These are phyloP conservation scores for Ganoderma leucocontextum DNA, from an alignment of 1,284 basidiomycete species.

Conservation along the genomic window DNA sequence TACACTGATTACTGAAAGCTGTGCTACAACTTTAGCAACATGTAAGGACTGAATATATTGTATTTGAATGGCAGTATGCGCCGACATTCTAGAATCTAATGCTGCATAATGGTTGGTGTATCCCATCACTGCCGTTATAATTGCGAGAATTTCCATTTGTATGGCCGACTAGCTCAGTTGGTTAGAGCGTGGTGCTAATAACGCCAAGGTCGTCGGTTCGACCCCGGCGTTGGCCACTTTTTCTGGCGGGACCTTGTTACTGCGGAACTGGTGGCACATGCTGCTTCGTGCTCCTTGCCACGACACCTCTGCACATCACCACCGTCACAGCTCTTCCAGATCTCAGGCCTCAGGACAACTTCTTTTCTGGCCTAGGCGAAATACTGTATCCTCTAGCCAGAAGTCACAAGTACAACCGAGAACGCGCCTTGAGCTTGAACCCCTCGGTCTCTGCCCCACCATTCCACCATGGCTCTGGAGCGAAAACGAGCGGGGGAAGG, in stretches of 20 bases:
- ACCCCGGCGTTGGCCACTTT: conserved; percentile 26
- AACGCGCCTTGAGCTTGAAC: no score
- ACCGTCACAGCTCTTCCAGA: background rate
- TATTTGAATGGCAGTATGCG: no score
- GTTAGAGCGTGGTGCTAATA: conserved; percentile 32
- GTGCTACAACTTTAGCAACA: background rate
- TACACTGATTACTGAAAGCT: background rate
- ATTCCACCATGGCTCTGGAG: background rate
- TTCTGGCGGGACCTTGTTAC: background rate
- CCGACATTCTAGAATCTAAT: no score
- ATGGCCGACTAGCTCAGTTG: conserved; percentile 29
- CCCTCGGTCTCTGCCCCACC: background rate
- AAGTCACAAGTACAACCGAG: no score
- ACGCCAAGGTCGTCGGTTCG: conserved; percentile 32
- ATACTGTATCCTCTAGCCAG: no score
- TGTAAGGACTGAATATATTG: no score
- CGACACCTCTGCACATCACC: background rate
- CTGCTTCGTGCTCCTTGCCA: background rate
- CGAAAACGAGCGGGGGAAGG: conserved; percentile 1
- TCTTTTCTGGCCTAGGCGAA: no score
- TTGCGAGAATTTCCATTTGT: no score
- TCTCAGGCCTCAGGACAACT: no score
- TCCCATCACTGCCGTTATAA: no score
- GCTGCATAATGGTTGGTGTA: no score
- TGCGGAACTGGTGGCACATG: background rate